Percentiles rank a stretch among this genome's conserved stretches.
phyloP scores from a whole-genome alignment of 1,284 basidiomycete genomes.

The Microstroma glucosiphilum region DNA sequence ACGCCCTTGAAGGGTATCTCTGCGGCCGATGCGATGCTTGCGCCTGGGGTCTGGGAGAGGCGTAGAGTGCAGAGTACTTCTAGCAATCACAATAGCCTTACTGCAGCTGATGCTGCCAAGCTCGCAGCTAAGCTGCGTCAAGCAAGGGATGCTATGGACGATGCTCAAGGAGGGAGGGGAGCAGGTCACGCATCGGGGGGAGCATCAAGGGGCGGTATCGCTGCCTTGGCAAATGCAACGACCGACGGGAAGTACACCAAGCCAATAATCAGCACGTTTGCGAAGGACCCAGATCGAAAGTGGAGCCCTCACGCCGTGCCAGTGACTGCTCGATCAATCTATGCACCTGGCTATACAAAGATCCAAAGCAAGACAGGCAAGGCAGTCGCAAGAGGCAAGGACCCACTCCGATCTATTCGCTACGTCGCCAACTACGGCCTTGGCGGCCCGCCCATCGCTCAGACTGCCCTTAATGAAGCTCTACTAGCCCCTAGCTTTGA shows the following conservation, averaged over 20 bases:
- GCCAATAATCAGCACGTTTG: constrained; percentile 36
- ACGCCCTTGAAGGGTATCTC: neutral
- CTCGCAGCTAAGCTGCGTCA: constrained; percentile 38
- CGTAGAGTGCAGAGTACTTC: constrained; percentile 19
- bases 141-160: constrained; percentile 32
- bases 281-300: constrained; percentile 21
- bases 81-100: constrained; percentile 32
- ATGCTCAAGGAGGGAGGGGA: constrained; percentile 14
- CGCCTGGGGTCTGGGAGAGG: neutral
- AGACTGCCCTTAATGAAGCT: constrained; percentile 30
- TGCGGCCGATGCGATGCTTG: neutral
- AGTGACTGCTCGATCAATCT: constrained; percentile 29
- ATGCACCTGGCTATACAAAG: constrained; percentile 23
- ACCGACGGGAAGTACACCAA: constrained; percentile 24
- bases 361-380: constrained; percentile 4
- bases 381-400: neutral
- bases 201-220: constrained; percentile 7
- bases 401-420: constrained; percentile 16
- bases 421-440: constrained; percentile 47
- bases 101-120: constrained; percentile 37
- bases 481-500: constrained; percentile 38
- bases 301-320: constrained; percentile 24
- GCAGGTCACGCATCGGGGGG: neutral
- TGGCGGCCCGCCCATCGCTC: constrained; percentile 44
- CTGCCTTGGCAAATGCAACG: constrained; percentile 4